Percentiles rank a stretch among this genome's conserved stretches.
These are phyloP conservation scores for Thecaphora frezii DNA, from an alignment of 1,284 basidiomycete genomes.

Conservation along the genomic window DNA sequence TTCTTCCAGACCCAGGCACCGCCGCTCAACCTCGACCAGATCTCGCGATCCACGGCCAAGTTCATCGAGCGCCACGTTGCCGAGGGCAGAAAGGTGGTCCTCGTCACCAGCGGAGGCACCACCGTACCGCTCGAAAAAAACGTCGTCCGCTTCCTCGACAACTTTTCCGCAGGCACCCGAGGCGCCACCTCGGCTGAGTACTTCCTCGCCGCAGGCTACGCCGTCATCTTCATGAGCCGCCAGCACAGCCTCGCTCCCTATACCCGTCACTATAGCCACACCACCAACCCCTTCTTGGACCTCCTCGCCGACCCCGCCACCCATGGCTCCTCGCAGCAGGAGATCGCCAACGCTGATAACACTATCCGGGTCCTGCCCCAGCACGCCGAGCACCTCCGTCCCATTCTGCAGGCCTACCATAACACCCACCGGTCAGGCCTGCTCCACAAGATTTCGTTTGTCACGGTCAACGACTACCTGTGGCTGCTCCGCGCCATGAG, in stretches of 20 bases:
- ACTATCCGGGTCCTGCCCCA: conserved; percentile 70
- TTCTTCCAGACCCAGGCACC: conserved; percentile 47
- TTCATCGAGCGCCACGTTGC: conserved; percentile 74
- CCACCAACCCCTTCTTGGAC: conserved; percentile 95
- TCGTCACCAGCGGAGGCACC: conserved; percentile 70
- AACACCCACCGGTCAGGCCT: conserved; percentile 72
- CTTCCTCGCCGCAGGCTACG: conserved; percentile 86
- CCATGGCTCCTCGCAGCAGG: conserved; percentile 9
- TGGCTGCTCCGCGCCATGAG: conserved; percentile 85
- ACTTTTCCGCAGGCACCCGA: conserved; percentile 96
- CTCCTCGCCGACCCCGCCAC: conserved; percentile 71
- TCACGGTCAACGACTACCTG: conserved; percentile 93
- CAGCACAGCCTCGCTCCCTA: conserved; percentile 96
- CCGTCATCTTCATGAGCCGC: conserved; percentile 96
- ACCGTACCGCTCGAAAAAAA: conserved; percentile 56
- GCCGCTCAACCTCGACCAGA: conserved; percentile 29
- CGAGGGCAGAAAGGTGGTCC: conserved; percentile 75
- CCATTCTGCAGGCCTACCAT: conserved; percentile 81
- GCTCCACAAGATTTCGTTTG: conserved; percentile 83
- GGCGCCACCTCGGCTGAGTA: conserved; percentile 98
- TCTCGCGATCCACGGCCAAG: conserved; percentile 16
- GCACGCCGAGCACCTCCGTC: conserved; percentile 69
- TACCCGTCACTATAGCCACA: conserved; percentile 94
- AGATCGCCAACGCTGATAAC: conserved; percentile 8
- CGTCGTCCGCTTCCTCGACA: conserved; percentile 89